Evolutionary conservation across 208 protist genomes (phyloP).

Genomic region (Leishmania arabica): DNA sequence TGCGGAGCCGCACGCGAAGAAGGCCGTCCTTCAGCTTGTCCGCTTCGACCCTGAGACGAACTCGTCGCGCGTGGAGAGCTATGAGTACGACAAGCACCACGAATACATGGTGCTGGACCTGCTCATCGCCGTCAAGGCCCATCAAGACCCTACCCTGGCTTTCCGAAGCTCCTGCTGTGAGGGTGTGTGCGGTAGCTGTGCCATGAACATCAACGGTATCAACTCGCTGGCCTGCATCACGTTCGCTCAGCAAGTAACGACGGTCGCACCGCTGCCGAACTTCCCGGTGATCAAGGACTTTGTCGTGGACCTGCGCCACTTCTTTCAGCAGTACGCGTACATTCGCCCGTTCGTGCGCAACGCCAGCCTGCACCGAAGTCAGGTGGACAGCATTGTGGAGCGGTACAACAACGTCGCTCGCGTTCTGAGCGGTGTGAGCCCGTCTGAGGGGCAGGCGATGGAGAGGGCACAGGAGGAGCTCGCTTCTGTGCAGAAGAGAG

Average conservation of each 20-base stretch:
- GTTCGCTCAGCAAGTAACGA: slow-evolving; percentile 83
- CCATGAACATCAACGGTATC: slow-evolving; percentile 95
- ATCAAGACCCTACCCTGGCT: slow-evolving; percentile 90
- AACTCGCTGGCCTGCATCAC: slow-evolving; percentile 93
- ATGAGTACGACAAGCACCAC: slow-evolving; percentile 91
- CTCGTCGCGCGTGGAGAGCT: slow-evolving; percentile 85
- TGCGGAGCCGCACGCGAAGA: slow-evolving; percentile 29
- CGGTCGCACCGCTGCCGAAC: slow-evolving; percentile 87
- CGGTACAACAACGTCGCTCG: slow-evolving; percentile 75
- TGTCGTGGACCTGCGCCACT: slow-evolving; percentile 90
- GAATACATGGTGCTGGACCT: slow-evolving; percentile 94
- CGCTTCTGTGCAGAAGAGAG: slow-evolving; percentile 11
- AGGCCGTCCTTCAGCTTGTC: slow-evolving; percentile 83
- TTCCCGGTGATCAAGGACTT: slow-evolving; percentile 93
- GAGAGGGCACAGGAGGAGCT: slow-evolving; percentile 16
- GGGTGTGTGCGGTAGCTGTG: slow-evolving; percentile 93
- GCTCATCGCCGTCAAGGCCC: slow-evolving; percentile 90
- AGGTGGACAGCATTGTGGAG: slow-evolving; percentile 76
- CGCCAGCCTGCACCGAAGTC: slow-evolving; percentile 79
- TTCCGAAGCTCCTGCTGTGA: slow-evolving; percentile 93
- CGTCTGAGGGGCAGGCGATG: slow-evolving; percentile 36
- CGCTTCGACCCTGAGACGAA: slow-evolving; percentile 90
- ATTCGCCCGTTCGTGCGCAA: slow-evolving; percentile 92
- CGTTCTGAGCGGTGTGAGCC: slow-evolving; percentile 65
- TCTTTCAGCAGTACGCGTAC: slow-evolving; percentile 92